Evolutionary conservation across 352 stramenopile species (phyloP), one percentile per base, ranked within the genome.

Genomic region (Vaucheria bursata): DNA sequence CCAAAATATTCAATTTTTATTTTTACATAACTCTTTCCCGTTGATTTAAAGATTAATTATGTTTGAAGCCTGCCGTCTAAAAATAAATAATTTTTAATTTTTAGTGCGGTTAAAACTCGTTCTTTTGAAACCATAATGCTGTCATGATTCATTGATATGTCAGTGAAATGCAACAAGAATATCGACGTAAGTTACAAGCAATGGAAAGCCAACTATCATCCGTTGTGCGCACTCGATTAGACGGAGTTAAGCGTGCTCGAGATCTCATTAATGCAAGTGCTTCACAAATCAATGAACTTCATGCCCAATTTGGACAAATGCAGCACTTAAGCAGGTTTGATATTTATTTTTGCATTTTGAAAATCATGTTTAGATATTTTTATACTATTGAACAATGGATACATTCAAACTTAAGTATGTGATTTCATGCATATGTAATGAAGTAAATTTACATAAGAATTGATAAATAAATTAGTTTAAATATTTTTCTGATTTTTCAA

Each of bases 251-350:
- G 75, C 38, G 75, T 32, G 64, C 75, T 39, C 68, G 75, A 36
- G 75, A 80, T 34, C 75, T 80, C 1, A 80, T 80, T 36, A 34
- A 73, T 31, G 59, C 69, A 3, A 80, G 70, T 32, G 75, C 75
- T 35, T 65, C 37, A n/a, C 66, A 80, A 35, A 80, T 80, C 37
- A 72, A 52, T 40, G 65, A 71, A 50, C 75, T 80, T 5, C 75
- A 80, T 33, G 38, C 33, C 6, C 75, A 80, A 53, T 80, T 80
- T 38, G 68, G 65, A 6, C 76, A 80, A 71, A 80, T 80, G 75
- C 69, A 80, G 40, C 50, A 80, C 50, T 75, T 78, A 18, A 29
- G 1, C 5, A 31, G 64, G 3, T 77, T 1, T 29, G 8, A 76
- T n/a, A n/a, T n/a, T n/a, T n/a, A n/a, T n/a, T n/a, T n/a, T n/a